A percentile compares a stretch with the other conserved stretches of the same genome.
Evolutionary conservation across 169 alveolate species (phyloP).

Genomic region (Theileria orientalis): DNA sequence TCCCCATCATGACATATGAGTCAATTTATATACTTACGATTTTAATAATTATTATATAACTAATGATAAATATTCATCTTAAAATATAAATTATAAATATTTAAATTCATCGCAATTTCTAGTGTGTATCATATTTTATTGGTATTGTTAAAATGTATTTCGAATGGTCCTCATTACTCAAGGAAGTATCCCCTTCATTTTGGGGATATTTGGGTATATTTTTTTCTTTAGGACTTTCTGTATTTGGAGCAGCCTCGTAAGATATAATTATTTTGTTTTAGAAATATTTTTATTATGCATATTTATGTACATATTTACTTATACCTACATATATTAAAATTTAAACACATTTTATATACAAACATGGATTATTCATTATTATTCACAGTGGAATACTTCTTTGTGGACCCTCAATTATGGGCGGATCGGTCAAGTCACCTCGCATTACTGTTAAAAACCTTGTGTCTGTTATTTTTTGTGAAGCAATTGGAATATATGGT

Average conservation of each 20-base stretch:
- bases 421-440: slow-evolving; percentile 98
- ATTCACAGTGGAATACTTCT: slow-evolving; percentile 93
- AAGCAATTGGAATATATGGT: slow-evolving; percentile 95
- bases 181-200: slow-evolving; percentile 69
- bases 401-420: slow-evolving; percentile 96
- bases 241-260: slow-evolving; percentile 96
- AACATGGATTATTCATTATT: slow-evolving; percentile 7
- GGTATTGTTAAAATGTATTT: slow-evolving; percentile 50
- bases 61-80: background rate
- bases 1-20: slow-evolving; percentile 16
- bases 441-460: slow-evolving; percentile 98
- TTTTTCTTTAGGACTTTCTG: slow-evolving; percentile 88
- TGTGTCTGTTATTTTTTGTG: slow-evolving; percentile 98
- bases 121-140: background rate
- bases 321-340: background rate
- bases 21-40: background rate
- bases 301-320: background rate
- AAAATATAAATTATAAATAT: background rate
- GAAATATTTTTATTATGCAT: background rate
- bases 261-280: too few relatives aligned
- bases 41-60: background rate
- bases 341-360: background rate
- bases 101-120: background rate
- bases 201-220: slow-evolving; percentile 92
- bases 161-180: slow-evolving; percentile 68